phyloP scores from a whole-genome alignment of 1,284 basidiomycete species.

The Trichosporon sp. region DNA sequence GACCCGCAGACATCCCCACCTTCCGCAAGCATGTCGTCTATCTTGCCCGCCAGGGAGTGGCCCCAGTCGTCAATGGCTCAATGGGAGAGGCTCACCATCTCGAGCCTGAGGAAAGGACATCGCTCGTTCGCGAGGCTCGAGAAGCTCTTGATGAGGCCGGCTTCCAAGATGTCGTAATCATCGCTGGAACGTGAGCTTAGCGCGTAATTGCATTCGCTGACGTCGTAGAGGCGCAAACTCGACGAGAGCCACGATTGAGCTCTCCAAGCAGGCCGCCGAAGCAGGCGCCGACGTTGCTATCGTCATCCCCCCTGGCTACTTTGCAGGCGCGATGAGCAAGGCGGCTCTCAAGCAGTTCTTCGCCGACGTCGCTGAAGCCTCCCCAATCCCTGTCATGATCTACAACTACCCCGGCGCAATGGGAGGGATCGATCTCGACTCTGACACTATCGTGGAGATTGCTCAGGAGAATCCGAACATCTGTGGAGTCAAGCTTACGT shows the following conservation, averaged over 20 bases:
- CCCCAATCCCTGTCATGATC: constrained; percentile 78
- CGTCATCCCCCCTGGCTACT: constrained; percentile 79
- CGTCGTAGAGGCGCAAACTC: constrained; percentile 59
- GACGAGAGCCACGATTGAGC: constrained; percentile 70
- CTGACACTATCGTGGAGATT: constrained; percentile 73
- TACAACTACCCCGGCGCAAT: constrained; percentile 86
- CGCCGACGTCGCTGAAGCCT: constrained; percentile 66
- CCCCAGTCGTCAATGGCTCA: constrained; percentile 65
- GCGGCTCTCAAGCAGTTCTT: constrained; percentile 72
- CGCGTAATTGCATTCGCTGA: background rate
- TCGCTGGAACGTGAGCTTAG: constrained; percentile 62
- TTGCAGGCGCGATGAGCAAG: constrained; percentile 63
- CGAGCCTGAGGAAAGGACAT: constrained; percentile 63
- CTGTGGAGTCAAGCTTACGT: constrained; percentile 81
- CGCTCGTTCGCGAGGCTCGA: constrained; percentile 65
- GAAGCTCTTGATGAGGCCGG: constrained; percentile 64
- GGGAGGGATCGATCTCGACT: constrained; percentile 78
- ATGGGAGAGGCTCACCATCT: constrained; percentile 65
- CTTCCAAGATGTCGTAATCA: constrained; percentile 59
- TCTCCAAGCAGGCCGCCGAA: constrained; percentile 65
- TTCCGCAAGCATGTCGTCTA: constrained; percentile 69
- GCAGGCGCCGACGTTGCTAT: constrained; percentile 80
- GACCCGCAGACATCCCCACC: constrained; percentile 58
- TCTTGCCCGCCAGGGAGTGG: constrained; percentile 65
- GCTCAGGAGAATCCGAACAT: constrained; percentile 54